A percentile compares a stretch with the other conserved stretches of the same genome.
Conservation (phyloP, 805 yeast species). For the Kodamaea hsintzibuensis region DNA sequence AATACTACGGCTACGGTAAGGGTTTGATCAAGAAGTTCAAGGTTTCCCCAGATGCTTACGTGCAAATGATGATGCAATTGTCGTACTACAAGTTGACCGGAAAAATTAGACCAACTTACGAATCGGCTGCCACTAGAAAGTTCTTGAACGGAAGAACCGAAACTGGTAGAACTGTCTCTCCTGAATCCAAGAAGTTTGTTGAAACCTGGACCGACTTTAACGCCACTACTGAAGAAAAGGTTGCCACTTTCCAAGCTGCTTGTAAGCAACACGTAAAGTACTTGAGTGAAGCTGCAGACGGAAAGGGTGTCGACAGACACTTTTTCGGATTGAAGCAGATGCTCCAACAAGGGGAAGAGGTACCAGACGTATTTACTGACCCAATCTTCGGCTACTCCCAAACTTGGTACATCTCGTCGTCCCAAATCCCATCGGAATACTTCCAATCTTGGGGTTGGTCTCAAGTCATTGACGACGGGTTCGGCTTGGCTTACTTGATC, state of each 20-base stretch:
- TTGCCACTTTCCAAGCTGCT: slow-evolving; percentile 70
- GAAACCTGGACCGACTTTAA: slow-evolving; percentile 65
- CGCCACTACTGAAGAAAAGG: slow-evolving; percentile 54
- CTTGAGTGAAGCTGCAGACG: slow-evolving; percentile 76
- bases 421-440: slow-evolving; percentile 78
- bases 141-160: slow-evolving; percentile 92
- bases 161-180: slow-evolving; percentile 82
- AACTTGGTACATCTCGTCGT: slow-evolving; percentile 85
- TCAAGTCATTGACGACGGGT: slow-evolving; percentile 91
- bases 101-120: slow-evolving; percentile 85
- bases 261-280: slow-evolving; percentile 71
- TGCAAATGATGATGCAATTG: slow-evolving; percentile 88
- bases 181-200: slow-evolving; percentile 69
- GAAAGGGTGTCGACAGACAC: slow-evolving; percentile 92
- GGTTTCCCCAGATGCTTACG: slow-evolving; percentile 89
- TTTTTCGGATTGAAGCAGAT: slow-evolving; percentile 82
- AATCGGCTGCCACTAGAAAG: slow-evolving; percentile 91
- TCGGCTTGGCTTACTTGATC: slow-evolving; percentile 92
- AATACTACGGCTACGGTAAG: slow-evolving; percentile 84
- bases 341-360: slow-evolving; percentile 55
- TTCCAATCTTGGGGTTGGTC: slow-evolving; percentile 96
- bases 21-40: slow-evolving; percentile 79
- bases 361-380: slow-evolving; percentile 72
- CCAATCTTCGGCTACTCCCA: slow-evolving; percentile 74
- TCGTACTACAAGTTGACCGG: slow-evolving; percentile 87